A percentile compares a stretch with the other conserved stretches of the same genome.
phyloP scores from a whole-genome alignment of 2,329 filamentous ascomycete species.

The Diaporthe eres region DNA sequence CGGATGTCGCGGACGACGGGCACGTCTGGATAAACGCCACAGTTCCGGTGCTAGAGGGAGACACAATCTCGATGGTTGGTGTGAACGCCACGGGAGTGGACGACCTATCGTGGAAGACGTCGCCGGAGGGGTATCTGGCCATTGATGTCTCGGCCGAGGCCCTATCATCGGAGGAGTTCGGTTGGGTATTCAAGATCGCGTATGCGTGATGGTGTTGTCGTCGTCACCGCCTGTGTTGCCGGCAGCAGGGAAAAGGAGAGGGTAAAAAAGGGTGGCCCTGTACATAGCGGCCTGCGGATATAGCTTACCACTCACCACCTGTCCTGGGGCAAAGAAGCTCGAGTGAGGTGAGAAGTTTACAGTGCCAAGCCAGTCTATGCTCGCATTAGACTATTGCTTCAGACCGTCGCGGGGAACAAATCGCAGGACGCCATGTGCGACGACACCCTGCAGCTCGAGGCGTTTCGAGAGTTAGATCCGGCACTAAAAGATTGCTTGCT shows the following conservation, averaged over 20 bases:
- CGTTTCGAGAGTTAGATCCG: conserved; percentile 29
- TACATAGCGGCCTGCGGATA: conserved; percentile 20
- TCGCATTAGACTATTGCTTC: conserved; percentile 38
- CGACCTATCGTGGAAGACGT: conserved; percentile 31
- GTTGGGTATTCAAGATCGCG: conserved; percentile 59
- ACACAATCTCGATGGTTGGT: conserved; percentile 60
- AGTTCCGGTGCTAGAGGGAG: conserved; percentile 58
- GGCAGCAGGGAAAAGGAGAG: background rate
- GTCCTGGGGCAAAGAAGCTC: background rate
- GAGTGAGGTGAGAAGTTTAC: conserved; percentile 27
- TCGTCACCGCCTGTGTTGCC: background rate
- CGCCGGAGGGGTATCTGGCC: conserved; percentile 45
- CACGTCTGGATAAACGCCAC: conserved; percentile 55
- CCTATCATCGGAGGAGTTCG: conserved; percentile 51
- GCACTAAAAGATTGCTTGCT: conserved; percentile 36
- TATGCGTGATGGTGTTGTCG: conserved; percentile 44
- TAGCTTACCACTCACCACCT: conserved; percentile 17
- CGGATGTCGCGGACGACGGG: conserved; percentile 46
- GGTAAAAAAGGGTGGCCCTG: background rate
- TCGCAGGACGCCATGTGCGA: conserved; percentile 40
- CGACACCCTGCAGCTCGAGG: conserved; percentile 26
- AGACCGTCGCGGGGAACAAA: conserved; percentile 35
- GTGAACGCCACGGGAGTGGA: conserved; percentile 34
- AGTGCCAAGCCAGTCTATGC: conserved; percentile 23
- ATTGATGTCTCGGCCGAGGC: conserved; percentile 51